These are phyloP conservation scores for Podaxis sp. DNA, from an alignment of 768 basidiomycete genomes.

Conservation along the genomic window DNA sequence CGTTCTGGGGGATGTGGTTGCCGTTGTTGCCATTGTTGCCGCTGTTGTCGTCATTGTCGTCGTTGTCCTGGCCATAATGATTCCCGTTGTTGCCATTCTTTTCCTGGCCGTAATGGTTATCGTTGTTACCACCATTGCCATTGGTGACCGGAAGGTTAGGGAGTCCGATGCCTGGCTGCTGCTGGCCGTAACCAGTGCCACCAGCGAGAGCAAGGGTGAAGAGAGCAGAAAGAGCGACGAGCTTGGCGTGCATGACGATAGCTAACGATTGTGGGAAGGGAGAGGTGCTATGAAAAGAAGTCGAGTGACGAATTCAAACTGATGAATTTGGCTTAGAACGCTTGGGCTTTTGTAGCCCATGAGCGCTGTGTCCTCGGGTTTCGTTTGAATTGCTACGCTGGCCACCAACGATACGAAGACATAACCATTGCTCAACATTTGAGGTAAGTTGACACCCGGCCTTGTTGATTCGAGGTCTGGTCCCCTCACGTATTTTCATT, in stretches of 20 bases:
- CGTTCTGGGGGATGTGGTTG: not conserved
- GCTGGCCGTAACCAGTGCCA: not conserved
- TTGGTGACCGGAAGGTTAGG: not conserved
- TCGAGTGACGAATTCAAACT: not conserved
- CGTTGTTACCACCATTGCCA: no score
- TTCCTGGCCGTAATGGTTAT: not conserved
- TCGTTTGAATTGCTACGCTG: not conserved
- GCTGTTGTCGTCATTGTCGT: no score
- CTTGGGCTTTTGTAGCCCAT: not conserved
- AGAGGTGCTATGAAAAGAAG: not conserved
- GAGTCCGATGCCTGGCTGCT: no score
- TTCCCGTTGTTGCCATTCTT: no score
- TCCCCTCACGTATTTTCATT: not conserved
- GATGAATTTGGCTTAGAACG: not conserved
- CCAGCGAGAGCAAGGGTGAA: not conserved
- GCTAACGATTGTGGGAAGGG: not conserved
- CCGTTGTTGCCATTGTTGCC: not conserved
- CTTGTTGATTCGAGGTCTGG: not conserved
- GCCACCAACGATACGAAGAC: not conserved
- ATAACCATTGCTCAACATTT: not conserved
- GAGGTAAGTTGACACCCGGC: not conserved
- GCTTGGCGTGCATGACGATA: not conserved
- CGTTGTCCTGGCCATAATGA: no score
- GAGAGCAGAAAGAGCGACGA: conserved; percentile 7
- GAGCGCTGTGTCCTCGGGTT: not conserved